Conservation (phyloP, 345 rosid species). For the Hibiscus syriacus region DNA sequence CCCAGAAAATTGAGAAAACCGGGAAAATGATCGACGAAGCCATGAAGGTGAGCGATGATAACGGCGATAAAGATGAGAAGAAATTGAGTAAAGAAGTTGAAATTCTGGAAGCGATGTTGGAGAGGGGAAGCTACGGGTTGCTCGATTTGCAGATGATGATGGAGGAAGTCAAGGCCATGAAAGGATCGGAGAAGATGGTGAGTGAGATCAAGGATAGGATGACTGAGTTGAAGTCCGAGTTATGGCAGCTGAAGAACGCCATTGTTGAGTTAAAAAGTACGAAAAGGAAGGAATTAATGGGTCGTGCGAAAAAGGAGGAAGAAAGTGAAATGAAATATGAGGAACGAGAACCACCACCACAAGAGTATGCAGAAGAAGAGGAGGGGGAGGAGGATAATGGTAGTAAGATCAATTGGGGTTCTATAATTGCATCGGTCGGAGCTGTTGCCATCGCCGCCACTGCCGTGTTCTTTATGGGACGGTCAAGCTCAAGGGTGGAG, state of each 20-base stretch:
- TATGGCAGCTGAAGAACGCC: not conserved
- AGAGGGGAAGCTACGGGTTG: conserved; percentile 7
- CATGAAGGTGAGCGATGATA: not conserved
- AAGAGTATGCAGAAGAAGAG: not conserved
- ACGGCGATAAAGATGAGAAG: not conserved
- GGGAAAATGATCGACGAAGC: not conserved
- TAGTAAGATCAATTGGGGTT: conserved; percentile 4
- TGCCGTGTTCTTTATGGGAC: conserved; percentile 3
- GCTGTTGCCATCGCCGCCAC: not conserved
- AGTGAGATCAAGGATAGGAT: not conserved
- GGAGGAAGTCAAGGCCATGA: not conserved
- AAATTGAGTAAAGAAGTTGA: not conserved
- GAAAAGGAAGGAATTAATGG: conserved; percentile 7
- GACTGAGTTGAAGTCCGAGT: not conserved
- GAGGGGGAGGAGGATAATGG: not conserved
- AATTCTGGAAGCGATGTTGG: conserved; percentile 3
- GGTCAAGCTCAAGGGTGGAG: not conserved
- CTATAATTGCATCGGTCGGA: not conserved
- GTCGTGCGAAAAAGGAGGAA: not conserved
- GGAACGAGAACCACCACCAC: not conserved
- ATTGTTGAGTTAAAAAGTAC: conserved; percentile 3
- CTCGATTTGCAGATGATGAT: conserved; percentile 3
- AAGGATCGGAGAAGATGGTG: not conserved
- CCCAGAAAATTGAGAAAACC: not conserved
- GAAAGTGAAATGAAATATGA: not conserved